These are phyloP conservation scores for Fusarium redolens DNA, from an alignment of 2,329 filamentous ascomycete species.

Conservation along the genomic window DNA sequence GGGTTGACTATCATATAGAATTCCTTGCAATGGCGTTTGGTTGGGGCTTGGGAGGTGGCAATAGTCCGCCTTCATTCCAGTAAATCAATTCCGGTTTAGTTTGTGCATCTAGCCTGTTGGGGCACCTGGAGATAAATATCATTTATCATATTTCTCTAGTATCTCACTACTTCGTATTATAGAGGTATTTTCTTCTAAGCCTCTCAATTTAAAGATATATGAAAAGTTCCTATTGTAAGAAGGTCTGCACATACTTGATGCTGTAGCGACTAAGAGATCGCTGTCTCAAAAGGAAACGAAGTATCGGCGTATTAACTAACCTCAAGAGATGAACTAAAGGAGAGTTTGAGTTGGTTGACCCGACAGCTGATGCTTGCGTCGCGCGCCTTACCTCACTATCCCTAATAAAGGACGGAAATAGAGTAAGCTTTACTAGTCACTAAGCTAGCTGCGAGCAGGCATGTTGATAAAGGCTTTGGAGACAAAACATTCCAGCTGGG, in stretches of 20 bases:
- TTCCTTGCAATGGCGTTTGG: background rate
- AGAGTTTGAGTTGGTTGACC: fast-evolving
- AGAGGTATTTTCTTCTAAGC: too few species aligned
- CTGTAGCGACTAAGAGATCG: too few species aligned
- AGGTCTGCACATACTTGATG: too few species aligned
- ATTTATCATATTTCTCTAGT: too few species aligned
- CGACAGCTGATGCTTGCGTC: background rate
- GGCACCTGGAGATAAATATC: too few species aligned
- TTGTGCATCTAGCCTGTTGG: too few species aligned
- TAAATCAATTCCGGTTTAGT: fast-evolving
- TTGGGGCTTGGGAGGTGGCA: background rate
- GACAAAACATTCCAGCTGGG: background rate
- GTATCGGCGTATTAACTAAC: too few species aligned
- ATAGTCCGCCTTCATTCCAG: background rate
- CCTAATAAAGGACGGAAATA: fast-evolving
- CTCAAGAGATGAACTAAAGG: too few species aligned
- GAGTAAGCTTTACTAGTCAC: background rate
- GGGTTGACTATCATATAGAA: background rate
- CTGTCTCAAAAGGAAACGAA: too few species aligned
- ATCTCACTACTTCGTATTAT: too few species aligned
- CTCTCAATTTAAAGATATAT: too few species aligned
- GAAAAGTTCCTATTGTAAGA: too few species aligned
- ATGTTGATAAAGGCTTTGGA: background rate
- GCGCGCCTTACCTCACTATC: background rate
- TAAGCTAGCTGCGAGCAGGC: background rate